Evolutionary conservation across 179 eudicot species (phyloP).

Genomic region (Nepenthes alata): DNA sequence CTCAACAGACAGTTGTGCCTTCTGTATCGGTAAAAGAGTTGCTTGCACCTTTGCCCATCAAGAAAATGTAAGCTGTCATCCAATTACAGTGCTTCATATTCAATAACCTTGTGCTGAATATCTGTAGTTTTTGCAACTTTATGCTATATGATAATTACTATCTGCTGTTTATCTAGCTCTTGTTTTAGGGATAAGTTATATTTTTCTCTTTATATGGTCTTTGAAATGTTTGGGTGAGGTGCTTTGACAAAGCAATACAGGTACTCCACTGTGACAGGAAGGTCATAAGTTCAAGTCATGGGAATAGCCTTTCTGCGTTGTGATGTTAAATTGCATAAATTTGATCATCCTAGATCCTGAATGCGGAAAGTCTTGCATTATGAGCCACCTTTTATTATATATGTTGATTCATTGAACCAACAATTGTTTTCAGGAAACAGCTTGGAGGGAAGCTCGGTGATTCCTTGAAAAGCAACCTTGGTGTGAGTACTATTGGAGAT

Average conservation of each 20-base stretch:
- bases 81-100: not conserved
- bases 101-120: not conserved
- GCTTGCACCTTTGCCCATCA: constrained; percentile 70
- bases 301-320: too few relatives aligned
- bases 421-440: constrained; percentile 57
- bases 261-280: too few relatives aligned
- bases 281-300: too few relatives aligned
- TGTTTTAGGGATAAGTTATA: too few relatives aligned
- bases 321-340: too few relatives aligned
- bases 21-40: constrained; percentile 54
- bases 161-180: too few relatives aligned
- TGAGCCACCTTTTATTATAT: not conserved
- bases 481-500: constrained; percentile 73
- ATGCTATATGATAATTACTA: not conserved
- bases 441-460: constrained; percentile 97
- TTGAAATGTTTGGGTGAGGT: not conserved
- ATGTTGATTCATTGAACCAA: not conserved
- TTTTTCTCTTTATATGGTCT: not conserved
- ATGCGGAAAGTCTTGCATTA: too few relatives aligned
- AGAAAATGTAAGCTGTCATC: constrained; percentile 65
- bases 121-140: not conserved
- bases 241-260: too few relatives aligned
- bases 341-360: too few relatives aligned
- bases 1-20: constrained; percentile 87
- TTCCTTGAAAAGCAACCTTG: constrained; percentile 66